Base-by-base conservation (phyloP, 257 asterid species). In the Ballota nigra region DNA sequence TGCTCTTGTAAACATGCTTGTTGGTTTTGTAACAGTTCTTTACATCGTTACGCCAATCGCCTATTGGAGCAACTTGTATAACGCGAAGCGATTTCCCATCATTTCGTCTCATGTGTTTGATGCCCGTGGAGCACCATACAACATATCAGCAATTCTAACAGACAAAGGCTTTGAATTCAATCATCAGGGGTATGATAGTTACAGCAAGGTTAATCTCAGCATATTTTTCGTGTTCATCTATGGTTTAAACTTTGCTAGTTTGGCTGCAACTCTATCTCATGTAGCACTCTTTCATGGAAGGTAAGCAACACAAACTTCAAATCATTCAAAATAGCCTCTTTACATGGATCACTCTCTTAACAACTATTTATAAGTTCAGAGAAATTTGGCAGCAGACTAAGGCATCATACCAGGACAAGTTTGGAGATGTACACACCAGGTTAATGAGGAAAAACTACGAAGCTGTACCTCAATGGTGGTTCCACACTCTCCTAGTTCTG, bases 391-490 rank as follows among this genome's bases (percentile, higher is more conserved):
- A 76, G 75, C 95, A 88, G 61, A 83, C 88, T 23, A 86, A 78
- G 77, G 83, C 83, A 15, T 88, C 95, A 4, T 76, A 84, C 23
- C 63, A 78, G 28, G 87, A 81, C 79, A 88, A 73, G 72, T 81
- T 79, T 23, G 92, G 86, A 28, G 95, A 88, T 40, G 77, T 88
- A 6, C 96, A 84, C 8, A 86, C 92, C 0, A 86, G 92, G 67
- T 63, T 86, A 81, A 88, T 86, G 95, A 86, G 84, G 81, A 88
- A 82, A 68, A 84, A 86, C 81, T 84, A 86, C 11, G 88, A 86
- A 5, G 75, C 83, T 23, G 95, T 88, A n/a, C 94, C 94, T 20
- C 91, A 85, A 19, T 88, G 96, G 96, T 88, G 96, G 92, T 88
- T 88, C 28, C 76, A 84, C 68, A 5, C 74, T 18, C 76, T 88